Conservation (phyloP, 1,139 yeast genomes). For the Pichia sp. region DNA sequence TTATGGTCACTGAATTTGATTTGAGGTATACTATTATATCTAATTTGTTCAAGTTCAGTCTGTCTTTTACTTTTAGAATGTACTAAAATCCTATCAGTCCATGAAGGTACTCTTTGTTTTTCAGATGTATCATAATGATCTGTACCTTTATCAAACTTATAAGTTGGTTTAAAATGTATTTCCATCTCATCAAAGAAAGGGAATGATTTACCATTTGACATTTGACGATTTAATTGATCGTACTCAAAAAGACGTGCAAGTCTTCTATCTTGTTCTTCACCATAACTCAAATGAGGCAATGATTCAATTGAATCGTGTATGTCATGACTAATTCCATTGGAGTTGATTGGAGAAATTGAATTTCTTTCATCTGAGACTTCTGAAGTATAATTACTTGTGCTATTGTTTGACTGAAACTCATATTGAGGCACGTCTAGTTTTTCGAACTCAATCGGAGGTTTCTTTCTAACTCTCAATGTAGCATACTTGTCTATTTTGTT, state of each 20-base stretch:
- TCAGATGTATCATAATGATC: conserved; percentile 79
- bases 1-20: conserved; percentile 84
- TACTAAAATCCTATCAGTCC: conserved; percentile 82
- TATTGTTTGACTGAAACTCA: too few species aligned
- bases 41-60: conserved; percentile 44
- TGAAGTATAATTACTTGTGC: background rate
- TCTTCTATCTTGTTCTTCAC: conserved; percentile 25
- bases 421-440: too few species aligned
- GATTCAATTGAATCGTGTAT: conserved; percentile 1
- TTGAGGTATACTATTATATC: conserved; percentile 55
- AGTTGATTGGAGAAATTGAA: background rate
- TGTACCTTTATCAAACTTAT: conserved; percentile 88
- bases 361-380: background rate
- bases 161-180: conserved; percentile 79
- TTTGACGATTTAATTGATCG: conserved; percentile 81
- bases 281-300: conserved; percentile 2
- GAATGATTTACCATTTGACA: conserved; percentile 74
- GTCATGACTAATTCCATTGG: conserved; percentile 3
- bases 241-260: conserved; percentile 47
- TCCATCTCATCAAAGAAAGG: conserved; percentile 78
- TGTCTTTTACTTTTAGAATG: conserved; percentile 40
- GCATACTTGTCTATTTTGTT: background rate
- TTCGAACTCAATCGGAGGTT: too few species aligned
- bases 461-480: too few species aligned
- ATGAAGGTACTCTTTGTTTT: conserved; percentile 87